Evolutionary conservation across 352 stramenopile genomes (phyloP).

Genomic region (Blastocystis sp.): DNA sequence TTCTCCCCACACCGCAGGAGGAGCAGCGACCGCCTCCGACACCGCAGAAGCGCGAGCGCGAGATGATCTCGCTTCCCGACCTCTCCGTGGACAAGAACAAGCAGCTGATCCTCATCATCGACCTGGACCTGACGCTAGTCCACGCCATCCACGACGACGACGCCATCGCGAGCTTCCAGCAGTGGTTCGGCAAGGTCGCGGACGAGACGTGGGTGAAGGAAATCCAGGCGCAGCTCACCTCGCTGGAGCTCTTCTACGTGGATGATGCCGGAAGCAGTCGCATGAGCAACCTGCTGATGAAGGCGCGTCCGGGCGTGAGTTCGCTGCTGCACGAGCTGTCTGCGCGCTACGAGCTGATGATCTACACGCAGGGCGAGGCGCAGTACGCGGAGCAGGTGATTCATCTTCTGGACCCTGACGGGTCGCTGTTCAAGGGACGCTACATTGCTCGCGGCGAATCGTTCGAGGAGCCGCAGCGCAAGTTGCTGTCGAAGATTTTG

Average conservation of each 20-base stretch:
- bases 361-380: constrained; percentile 38
- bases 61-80: not conserved
- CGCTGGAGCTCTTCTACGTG: constrained; percentile 37
- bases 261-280: constrained; percentile 13
- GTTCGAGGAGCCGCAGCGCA: constrained; percentile 8
- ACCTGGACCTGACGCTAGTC: constrained; percentile 35
- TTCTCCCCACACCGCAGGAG: not conserved
- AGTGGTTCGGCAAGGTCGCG: not conserved
- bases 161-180: not conserved
- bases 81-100: not conserved
- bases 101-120: constrained; percentile 54
- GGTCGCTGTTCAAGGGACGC: constrained; percentile 2
- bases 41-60: not conserved
- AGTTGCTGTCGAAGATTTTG: constrained; percentile 49
- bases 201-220: constrained; percentile 3
- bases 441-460: constrained; percentile 25
- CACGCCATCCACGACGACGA: constrained; percentile 47
- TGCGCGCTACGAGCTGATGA: constrained; percentile 27
- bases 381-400: constrained; percentile 48
- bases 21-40: not conserved
- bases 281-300: constrained; percentile 31
- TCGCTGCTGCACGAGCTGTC: not conserved
- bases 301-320: constrained; percentile 2
- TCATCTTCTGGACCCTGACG: constrained; percentile 11
- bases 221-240: not conserved